Percentiles rank a stretch among this genome's conserved stretches.
phyloP scores from a whole-genome alignment of 306 rosid genomes.

The Dryas drummondii region DNA sequence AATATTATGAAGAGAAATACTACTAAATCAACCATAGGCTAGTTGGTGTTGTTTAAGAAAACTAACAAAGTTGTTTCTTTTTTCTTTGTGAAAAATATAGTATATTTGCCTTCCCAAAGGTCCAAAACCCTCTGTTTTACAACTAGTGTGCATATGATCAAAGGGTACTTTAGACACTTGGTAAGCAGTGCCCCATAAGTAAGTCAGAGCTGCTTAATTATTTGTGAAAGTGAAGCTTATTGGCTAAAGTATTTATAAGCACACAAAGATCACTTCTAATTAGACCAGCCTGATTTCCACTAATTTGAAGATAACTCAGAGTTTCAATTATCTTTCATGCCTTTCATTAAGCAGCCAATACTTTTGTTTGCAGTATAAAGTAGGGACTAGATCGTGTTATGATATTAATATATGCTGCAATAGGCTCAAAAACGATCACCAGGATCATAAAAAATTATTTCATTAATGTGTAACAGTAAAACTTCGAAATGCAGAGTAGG shows the following conservation, averaged over 20 bases:
- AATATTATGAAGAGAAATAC: not conserved
- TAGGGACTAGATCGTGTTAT: not conserved
- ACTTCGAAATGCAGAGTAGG: not conserved
- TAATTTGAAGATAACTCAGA: conserved; percentile 51
- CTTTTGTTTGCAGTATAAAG: conserved; percentile 31
- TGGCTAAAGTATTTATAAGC: conserved; percentile 48
- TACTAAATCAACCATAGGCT: no score
- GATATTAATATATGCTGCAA: not conserved
- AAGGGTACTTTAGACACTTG: conserved; percentile 26
- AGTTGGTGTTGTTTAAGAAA: no score
- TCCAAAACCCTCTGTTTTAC: conserved; percentile 18
- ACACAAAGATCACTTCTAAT: conserved; percentile 59
- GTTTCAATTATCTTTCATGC: conserved; percentile 41
- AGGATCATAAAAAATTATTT: not conserved
- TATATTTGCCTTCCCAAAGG: conserved; percentile 6
- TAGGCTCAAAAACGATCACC: conserved; percentile 11
- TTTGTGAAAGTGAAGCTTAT: conserved; percentile 40
- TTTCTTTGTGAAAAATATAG: conserved; percentile 1
- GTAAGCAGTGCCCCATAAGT: conserved; percentile 30
- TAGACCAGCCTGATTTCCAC: conserved; percentile 86
- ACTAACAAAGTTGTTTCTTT: not conserved
- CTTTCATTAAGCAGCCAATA: conserved; percentile 29
- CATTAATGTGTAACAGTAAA: not conserved
- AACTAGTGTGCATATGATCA: conserved; percentile 19
- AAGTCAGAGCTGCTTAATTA: conserved; percentile 33